Base-by-base conservation (phyloP, 2,329 filamentous ascomycete genomes). In the Fusarium clavum region DNA sequence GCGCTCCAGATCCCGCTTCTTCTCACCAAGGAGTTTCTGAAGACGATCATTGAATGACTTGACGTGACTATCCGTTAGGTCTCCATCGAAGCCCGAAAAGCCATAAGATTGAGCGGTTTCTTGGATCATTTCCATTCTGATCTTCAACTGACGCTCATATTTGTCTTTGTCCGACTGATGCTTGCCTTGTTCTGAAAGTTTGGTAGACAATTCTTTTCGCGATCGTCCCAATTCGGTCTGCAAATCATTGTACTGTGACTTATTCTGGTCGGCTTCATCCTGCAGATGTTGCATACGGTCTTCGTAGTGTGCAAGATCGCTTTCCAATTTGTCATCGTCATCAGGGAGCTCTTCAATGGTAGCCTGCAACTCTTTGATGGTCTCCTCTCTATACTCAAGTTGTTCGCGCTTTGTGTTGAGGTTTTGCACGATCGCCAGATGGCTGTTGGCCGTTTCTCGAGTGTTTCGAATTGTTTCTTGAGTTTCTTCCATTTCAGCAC, bases 161-260 rank as follows among this genome's bases (percentile, higher is more conserved):
- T 92, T 93, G 67, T 93, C 91, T 81, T 95, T 94, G 77, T 97
- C 91, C 4, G 94, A 95, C 79, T 96, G 89, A 72, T 91, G 90
- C 71, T 91, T 93, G 45, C 95, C 95, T 73, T 89, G 86, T 72
- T 94, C 91, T 2, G 87, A 82, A 40, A 88, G 82, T 73, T 89
- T 89, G 24, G 77, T 71, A 1, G 86, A 85, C 44, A 88, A 78
- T 7, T 83, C 78, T 40, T 77, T 81, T 34, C 87, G 85, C 10
- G 82, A 80, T 6, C 79, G 67, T 3, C 78, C 76, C 14, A 89
- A 77, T 11, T 84, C 82, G 3, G 78, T 77, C 63, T 88, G 85
- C n/a, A 97, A 83, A 25, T 91, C 85, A 61, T 84, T 82, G 72
- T 94, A 95, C 53, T 88, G 87, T 18, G 85, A 78, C 70, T 88